Evolutionary conservation across 2,329 filamentous ascomycete species (phyloP).

Genomic region (Cladosporium sp.): DNA sequence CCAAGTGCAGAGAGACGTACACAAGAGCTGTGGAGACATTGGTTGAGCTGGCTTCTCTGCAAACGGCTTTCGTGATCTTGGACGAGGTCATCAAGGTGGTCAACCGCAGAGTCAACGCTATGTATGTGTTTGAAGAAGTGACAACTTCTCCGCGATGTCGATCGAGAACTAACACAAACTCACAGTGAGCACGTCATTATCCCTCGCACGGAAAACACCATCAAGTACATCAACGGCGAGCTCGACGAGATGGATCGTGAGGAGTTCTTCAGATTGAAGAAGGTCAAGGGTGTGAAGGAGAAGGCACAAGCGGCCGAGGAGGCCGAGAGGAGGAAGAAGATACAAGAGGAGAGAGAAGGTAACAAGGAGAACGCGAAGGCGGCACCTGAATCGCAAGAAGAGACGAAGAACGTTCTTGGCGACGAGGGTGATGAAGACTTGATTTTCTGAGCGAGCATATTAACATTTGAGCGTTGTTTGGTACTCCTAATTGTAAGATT

Average conservation of each 20-base stretch:
- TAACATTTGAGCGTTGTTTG: conserved; percentile 4
- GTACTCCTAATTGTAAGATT: conserved; percentile 2
- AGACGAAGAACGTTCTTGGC: conserved; percentile 31
- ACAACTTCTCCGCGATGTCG: not conserved
- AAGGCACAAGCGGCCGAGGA: conserved; percentile 42
- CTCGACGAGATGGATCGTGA: conserved; percentile 95
- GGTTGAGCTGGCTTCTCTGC: conserved; percentile 88
- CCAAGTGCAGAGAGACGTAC: conserved; percentile 92
- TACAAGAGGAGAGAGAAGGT: conserved; percentile 17
- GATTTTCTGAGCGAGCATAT: conserved; percentile 24
- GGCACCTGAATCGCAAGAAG: conserved; percentile 14
- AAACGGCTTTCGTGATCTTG: conserved; percentile 96
- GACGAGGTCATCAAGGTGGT: conserved; percentile 99
- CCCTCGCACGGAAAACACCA: conserved; percentile 97
- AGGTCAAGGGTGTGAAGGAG: conserved; percentile 72
- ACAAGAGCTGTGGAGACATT: conserved; percentile 91
- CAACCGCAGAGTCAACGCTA: conserved; percentile 95
- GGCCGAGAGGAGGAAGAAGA: conserved; percentile 26
- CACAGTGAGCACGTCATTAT: conserved; percentile 87
- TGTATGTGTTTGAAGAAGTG: conserved; percentile 53
- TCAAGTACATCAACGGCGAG: conserved; percentile 99
- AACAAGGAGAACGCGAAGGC: conserved; percentile 28
- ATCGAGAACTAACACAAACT: conserved; percentile 20
- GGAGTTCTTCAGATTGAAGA: conserved; percentile 97
- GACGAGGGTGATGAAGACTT: conserved; percentile 33